Percentiles rank a stretch among this genome's conserved stretches.
Conservation (phyloP, 2,329 filamentous ascomycete genomes). For the Lecanicillium sp. region DNA sequence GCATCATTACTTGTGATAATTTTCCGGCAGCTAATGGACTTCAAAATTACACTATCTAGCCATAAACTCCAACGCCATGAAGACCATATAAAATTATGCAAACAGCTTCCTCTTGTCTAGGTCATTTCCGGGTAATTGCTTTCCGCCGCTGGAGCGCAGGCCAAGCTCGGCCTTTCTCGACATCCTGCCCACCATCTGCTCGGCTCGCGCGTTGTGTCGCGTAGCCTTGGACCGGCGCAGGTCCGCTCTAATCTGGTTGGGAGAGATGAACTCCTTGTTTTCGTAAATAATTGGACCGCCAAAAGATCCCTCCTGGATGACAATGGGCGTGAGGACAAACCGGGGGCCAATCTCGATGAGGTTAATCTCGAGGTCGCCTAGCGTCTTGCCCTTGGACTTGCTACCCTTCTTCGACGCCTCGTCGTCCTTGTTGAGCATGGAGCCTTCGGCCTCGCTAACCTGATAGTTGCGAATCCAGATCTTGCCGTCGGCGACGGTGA, state of each 20-base stretch:
- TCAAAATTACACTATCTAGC: conserved; percentile 8
- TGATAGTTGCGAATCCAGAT: conserved; percentile 97
- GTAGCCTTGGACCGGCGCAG: conserved; percentile 68
- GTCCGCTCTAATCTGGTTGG: conserved; percentile 87
- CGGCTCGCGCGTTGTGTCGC: conserved; percentile 68
- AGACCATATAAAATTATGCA: conserved; percentile 38
- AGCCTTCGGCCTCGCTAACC: conserved; percentile 73
- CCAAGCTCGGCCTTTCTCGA: conserved; percentile 72
- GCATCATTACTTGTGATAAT: not conserved
- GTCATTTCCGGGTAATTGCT: conserved; percentile 55
- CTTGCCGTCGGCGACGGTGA: conserved; percentile 85
- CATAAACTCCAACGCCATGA: conserved; percentile 7
- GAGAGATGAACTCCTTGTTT: conserved; percentile 94
- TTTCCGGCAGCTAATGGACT: not conserved
- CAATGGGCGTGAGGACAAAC: conserved; percentile 87
- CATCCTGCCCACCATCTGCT: conserved; percentile 63
- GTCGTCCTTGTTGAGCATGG: conserved; percentile 23
- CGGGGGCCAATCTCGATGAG: conserved; percentile 91
- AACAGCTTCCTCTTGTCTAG: conserved; percentile 74
- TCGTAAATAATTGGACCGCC: conserved; percentile 96
- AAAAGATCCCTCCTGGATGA: conserved; percentile 92
- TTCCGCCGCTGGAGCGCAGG: conserved; percentile 58
- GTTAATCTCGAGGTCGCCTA: conserved; percentile 72
- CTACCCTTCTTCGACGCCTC: conserved; percentile 28
- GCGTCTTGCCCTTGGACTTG: conserved; percentile 43